Percentiles rank a stretch among this genome's conserved stretches.
phyloP scores from a whole-genome alignment of 306 rosid species.

The Nissolia schottii region DNA sequence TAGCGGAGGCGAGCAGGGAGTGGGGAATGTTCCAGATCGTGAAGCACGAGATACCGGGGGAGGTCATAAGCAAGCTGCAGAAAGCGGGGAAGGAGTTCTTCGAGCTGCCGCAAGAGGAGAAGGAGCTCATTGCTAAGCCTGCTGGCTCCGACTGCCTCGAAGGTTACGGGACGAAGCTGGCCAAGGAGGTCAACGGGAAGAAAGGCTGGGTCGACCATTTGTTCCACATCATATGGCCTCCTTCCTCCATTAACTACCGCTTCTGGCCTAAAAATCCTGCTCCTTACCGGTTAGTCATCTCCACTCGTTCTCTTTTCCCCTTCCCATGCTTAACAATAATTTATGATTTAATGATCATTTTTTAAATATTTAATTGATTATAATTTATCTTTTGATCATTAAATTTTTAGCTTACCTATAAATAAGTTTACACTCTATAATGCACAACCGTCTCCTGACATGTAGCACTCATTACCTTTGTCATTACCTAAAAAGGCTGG shows the following conservation, averaged over 20 bases:
- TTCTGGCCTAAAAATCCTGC: slow-evolving; percentile 74
- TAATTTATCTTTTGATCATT: too few relatives aligned
- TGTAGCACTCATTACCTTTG: too few relatives aligned
- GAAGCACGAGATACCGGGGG: slow-evolving; percentile 62
- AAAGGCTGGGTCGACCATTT: slow-evolving; percentile 85
- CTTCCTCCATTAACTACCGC: slow-evolving; percentile 42
- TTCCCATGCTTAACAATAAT: too few relatives aligned
- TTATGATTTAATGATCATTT: too few relatives aligned
- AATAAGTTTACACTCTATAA: too few relatives aligned
- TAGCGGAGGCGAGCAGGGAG: slow-evolving; percentile 37
- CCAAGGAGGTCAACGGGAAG: slow-evolving; percentile 56
- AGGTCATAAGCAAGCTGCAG: slow-evolving; percentile 46
- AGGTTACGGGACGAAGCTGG: slow-evolving; percentile 63
- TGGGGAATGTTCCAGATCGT: slow-evolving; percentile 85
- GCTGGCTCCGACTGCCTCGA: slow-evolving; percentile 28
- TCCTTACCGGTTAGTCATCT: slow-evolving; percentile 70
- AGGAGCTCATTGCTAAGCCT: slow-evolving; percentile 50
- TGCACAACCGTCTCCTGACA: too few relatives aligned
- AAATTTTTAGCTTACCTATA: too few relatives aligned
- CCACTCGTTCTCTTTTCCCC: too few relatives aligned
- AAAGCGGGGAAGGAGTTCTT: slow-evolving; percentile 58
- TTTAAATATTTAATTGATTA: too few relatives aligned
- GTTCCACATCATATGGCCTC: slow-evolving; percentile 66
- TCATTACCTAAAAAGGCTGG: too few relatives aligned
- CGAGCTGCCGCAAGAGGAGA: slow-evolving; percentile 49